Evolutionary conservation across 2,329 filamentous ascomycete genomes (phyloP).

Genomic region (Plenodomus biglobosus): DNA sequence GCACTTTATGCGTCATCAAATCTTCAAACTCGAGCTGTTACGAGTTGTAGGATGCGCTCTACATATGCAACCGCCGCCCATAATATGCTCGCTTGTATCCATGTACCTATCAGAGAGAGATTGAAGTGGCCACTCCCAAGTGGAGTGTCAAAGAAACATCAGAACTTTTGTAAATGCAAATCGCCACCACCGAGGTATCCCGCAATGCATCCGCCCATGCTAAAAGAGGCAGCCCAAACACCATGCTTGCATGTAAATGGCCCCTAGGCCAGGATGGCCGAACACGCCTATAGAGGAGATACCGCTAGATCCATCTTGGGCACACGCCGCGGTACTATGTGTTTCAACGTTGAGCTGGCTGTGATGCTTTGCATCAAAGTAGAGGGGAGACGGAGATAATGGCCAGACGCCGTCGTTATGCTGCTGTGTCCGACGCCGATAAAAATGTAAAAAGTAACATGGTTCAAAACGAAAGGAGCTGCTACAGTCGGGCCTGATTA

Average conservation of each 20-base stretch:
- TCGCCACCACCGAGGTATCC: constrained; percentile 14
- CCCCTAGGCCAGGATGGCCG: constrained; percentile 1
- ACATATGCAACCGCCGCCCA: neutral
- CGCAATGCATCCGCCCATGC: constrained; percentile 29
- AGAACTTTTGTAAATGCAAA: constrained; percentile 29
- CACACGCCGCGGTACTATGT: constrained; percentile 12
- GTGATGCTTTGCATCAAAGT: constrained; percentile 5
- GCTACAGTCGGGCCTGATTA: constrained; percentile 36
- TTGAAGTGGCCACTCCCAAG: neutral
- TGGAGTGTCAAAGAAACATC: constrained; percentile 7
- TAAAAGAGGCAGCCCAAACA: constrained; percentile 34
- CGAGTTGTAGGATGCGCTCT: neutral
- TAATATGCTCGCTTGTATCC: neutral
- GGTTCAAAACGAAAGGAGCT: constrained; percentile 18
- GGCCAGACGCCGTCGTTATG: constrained; percentile 22
- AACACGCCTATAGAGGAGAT: constrained; percentile 2
- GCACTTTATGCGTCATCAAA: neutral
- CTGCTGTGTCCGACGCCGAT: constrained; percentile 21
- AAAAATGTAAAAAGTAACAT: constrained; percentile 15
- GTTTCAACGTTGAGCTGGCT: constrained; percentile 20
- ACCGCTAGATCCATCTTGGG: constrained; percentile 6
- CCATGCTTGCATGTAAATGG: constrained; percentile 31
- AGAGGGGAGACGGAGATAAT: constrained; percentile 10
- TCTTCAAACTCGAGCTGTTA: neutral
- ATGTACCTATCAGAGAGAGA: neutral